phyloP scores from a whole-genome alignment of 345 rosid genomes.

The Noccaea bulbosa region DNA sequence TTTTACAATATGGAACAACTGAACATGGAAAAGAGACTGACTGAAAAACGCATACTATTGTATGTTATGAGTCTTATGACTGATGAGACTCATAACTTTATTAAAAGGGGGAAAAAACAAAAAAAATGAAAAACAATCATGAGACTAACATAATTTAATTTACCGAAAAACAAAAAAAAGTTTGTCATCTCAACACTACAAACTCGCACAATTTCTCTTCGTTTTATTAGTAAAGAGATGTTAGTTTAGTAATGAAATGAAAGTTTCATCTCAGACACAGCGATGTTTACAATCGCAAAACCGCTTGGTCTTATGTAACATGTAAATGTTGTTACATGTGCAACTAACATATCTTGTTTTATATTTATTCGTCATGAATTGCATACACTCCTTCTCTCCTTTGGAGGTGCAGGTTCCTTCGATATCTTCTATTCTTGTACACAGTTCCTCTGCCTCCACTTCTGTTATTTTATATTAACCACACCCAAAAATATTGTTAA shows the following conservation, averaged over 20 bases:
- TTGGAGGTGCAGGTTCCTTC: slow-evolving; percentile 4
- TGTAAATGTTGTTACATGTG: slow-evolving; percentile 21
- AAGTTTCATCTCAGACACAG: not conserved
- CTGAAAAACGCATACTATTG: not conserved
- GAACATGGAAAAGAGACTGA: not conserved
- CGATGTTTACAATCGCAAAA: slow-evolving; percentile 15
- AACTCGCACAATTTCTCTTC: not conserved
- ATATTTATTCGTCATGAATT: slow-evolving; percentile 5
- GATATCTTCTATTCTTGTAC: slow-evolving; percentile 19
- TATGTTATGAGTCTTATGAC: too few relatives aligned
- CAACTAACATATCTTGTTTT: slow-evolving; percentile 8
- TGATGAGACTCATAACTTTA: slow-evolving; percentile 2
- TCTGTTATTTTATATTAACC: slow-evolving; percentile 9
- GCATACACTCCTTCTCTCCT: slow-evolving; percentile 11
- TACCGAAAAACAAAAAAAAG: too few relatives aligned
- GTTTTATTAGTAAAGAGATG: not conserved
- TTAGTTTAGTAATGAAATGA: not conserved
- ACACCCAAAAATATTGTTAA: not conserved
- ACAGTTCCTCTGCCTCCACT: slow-evolving; percentile 8
- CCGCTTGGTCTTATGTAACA: slow-evolving; percentile 29
- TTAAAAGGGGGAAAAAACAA: slow-evolving; percentile 1
- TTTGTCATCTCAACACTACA: slow-evolving; percentile 14
- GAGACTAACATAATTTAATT: slow-evolving; percentile 4
- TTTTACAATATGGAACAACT: not conserved
- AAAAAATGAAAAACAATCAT: not conserved